These are phyloP conservation scores for Paramecium biaurelia DNA, from an alignment of 73 alveolate genomes.

Conservation along the genomic window DNA sequence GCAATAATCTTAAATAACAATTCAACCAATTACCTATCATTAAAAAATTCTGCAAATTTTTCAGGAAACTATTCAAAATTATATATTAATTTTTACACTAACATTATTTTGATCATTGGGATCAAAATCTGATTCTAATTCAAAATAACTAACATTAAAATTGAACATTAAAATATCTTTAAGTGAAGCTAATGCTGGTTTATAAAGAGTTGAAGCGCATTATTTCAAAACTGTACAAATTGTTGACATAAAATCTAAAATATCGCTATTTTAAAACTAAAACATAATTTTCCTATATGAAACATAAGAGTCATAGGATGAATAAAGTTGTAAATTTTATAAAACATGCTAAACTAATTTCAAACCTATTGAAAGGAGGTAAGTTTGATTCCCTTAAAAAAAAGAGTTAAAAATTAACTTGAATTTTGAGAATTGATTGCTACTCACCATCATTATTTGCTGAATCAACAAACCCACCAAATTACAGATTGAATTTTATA, in stretches of 20 bases:
- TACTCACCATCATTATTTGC: conserved; percentile 1
- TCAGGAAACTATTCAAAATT: background rate
- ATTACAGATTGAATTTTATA: conserved; percentile 34
- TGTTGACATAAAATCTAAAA: background rate
- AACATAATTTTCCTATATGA: conserved; percentile 46
- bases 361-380: conserved; percentile 12
- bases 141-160: conserved; percentile 35
- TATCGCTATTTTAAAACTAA: background rate
- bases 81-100: background rate
- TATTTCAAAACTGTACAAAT: background rate
- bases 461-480: conserved; percentile 30
- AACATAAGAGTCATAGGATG: conserved; percentile 17
- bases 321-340: background rate
- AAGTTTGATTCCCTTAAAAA: background rate
- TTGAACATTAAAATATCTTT: background rate
- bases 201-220: background rate
- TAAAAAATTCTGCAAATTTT: conserved; percentile 6
- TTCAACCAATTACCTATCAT: background rate
- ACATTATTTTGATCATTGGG: conserved; percentile 35
- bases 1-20: background rate
- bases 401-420: background rate
- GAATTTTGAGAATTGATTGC: background rate
- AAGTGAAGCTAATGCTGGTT: background rate
- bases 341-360: background rate
- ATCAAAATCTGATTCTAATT: conserved; percentile 40